These are phyloP conservation scores for Daldinia concentrica DNA, from an alignment of 495 filamentous ascomycete genomes.

Conservation along the genomic window DNA sequence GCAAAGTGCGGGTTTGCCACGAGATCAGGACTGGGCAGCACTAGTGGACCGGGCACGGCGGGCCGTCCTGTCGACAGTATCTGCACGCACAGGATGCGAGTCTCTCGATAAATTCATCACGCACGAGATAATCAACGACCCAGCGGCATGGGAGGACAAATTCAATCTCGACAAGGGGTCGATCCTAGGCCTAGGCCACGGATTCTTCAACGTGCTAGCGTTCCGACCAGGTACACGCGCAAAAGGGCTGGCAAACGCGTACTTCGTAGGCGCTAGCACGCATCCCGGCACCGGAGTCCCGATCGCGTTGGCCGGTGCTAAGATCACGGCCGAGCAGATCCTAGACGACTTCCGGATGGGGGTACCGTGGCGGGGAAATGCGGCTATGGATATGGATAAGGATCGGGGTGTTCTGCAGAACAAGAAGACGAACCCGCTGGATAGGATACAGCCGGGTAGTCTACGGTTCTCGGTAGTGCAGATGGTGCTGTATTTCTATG, in stretches of 20 bases:
- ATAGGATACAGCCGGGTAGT: conserved; percentile 39
- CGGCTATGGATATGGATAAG: conserved; percentile 16
- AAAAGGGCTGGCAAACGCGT: conserved; percentile 56
- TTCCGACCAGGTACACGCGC: conserved; percentile 70
- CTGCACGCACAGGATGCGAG: conserved; percentile 60
- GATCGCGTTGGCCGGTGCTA: conserved; percentile 70
- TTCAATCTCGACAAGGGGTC: conserved; percentile 78
- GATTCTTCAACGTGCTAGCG: conserved; percentile 74
- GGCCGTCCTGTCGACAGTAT: conserved; percentile 64
- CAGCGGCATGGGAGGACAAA: conserved; percentile 64
- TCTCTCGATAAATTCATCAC: conserved; percentile 57
- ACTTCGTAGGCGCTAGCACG: conserved; percentile 75
- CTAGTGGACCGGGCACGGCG: conserved; percentile 62
- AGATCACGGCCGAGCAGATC: conserved; percentile 68
- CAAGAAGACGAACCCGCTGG: conserved; percentile 41
- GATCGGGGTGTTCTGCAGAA: conserved; percentile 40
- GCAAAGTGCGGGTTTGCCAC: conserved; percentile 44
- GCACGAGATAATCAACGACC: conserved; percentile 70
- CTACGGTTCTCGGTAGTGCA: background rate
- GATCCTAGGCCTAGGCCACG: conserved; percentile 72
- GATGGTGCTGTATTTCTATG: background rate
- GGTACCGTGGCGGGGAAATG: conserved; percentile 53
- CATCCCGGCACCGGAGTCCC: conserved; percentile 79
- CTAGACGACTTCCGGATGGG: conserved; percentile 51
- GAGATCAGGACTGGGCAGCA: conserved; percentile 64